A percentile compares a stretch with the other conserved stretches of the same genome.
These are phyloP conservation scores for Penicillium sp. DNA, from an alignment of 2,329 filamentous ascomycete genomes.

Conservation along the genomic window DNA sequence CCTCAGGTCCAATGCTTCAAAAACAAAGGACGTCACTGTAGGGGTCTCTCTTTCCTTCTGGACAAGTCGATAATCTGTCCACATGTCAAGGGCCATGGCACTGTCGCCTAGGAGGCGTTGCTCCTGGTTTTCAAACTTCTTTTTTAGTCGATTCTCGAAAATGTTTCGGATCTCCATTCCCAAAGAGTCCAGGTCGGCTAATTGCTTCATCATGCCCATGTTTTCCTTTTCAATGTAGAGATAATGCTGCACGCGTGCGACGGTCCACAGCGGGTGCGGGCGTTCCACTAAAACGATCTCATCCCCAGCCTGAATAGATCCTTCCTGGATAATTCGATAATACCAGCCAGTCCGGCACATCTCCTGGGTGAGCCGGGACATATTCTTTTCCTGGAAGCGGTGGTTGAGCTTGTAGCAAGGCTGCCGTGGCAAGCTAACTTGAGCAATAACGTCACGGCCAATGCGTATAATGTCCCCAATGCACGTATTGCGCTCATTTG, in stretches of 20 bases:
- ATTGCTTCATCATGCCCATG: conserved; percentile 1
- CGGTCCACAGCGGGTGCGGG: too few relatives aligned
- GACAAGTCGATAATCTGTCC: not conserved
- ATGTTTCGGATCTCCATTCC: not conserved
- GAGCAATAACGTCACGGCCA: conserved; percentile 46
- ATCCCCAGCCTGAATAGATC: conserved; percentile 43
- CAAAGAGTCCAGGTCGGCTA: not conserved
- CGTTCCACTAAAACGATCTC: conserved; percentile 2
- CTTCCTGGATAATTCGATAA: conserved; percentile 61
- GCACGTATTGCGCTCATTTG: conserved; percentile 64
- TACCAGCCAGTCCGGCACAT: conserved; percentile 65
- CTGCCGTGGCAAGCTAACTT: conserved; percentile 62
- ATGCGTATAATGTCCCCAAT: conserved; percentile 63
- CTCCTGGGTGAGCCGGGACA: conserved; percentile 59
- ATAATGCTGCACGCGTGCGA: conserved; percentile 4
- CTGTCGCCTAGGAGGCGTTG: not conserved
- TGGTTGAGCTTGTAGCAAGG: conserved; percentile 71
- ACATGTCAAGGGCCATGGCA: not conserved
- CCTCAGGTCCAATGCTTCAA: not conserved
- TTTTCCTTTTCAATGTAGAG: conserved; percentile 7
- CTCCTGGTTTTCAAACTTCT: not conserved
- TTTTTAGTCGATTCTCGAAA: not conserved
- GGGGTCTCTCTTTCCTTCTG: not conserved
- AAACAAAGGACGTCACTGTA: not conserved
- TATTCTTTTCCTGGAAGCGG: conserved; percentile 63